phyloP scores from a whole-genome alignment of 306 rosid genomes.

The Cucumis hystrix region DNA sequence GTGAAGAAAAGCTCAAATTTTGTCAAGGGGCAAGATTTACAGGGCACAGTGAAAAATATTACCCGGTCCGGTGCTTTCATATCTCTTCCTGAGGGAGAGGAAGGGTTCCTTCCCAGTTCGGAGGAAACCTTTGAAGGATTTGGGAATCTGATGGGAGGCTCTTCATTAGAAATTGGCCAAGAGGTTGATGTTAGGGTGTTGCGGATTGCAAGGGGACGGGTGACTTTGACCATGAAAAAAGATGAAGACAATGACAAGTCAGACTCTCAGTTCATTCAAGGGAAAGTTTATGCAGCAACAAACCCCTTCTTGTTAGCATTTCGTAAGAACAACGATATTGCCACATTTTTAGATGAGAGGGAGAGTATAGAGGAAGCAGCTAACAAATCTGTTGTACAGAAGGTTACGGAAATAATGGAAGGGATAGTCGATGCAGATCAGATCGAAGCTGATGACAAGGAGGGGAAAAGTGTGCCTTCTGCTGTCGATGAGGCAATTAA shows the following conservation, averaged over 20 bases:
- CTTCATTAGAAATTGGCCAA: conserved; percentile 64
- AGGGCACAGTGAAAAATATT: conserved; percentile 77
- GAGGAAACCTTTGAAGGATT: conserved; percentile 75
- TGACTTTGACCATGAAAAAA: conserved; percentile 91
- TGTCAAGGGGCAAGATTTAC: conserved; percentile 61
- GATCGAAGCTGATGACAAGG: conserved; percentile 14
- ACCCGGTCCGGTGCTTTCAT: conserved; percentile 74
- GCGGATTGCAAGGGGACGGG: conserved; percentile 68
- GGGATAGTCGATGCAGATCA: conserved; percentile 24
- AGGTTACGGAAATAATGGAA: conserved; percentile 28
- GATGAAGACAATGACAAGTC: conserved; percentile 39
- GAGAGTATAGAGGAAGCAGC: conserved; percentile 33
- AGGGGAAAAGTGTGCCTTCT: conserved; percentile 19
- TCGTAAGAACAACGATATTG: conserved; percentile 73
- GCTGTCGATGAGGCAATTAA: conserved; percentile 17
- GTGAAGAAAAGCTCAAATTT: conserved; percentile 43
- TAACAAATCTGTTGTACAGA: conserved; percentile 19
- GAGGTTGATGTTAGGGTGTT: conserved; percentile 73
- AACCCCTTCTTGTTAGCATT: conserved; percentile 87
- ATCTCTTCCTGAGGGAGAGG: conserved; percentile 96
- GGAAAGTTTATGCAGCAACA: conserved; percentile 51
- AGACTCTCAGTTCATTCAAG: conserved; percentile 31
- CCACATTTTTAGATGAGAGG: conserved; percentile 72
- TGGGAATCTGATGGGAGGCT: conserved; percentile 57
- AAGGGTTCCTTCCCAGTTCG: conserved; percentile 74